Conservation (phyloP, 257 asterid genomes). For the Nicotiana benthamiana region DNA sequence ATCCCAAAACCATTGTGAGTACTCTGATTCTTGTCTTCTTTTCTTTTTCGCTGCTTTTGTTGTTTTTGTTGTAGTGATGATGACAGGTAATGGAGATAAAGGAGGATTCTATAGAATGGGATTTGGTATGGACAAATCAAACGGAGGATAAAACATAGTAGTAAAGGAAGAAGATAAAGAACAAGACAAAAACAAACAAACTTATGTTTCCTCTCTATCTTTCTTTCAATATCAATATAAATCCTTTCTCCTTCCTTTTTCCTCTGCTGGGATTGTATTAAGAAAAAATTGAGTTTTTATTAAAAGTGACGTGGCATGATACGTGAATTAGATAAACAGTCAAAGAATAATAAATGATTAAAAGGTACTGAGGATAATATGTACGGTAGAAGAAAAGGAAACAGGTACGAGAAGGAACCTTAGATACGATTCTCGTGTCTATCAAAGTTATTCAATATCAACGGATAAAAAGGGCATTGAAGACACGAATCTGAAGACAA, state of each 20-base stretch:
- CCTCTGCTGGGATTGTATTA: background rate
- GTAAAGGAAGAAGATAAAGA: background rate
- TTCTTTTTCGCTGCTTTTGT: background rate
- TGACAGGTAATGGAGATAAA: background rate
- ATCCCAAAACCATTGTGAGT: constrained; percentile 69
- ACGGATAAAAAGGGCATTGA: too few relatives aligned
- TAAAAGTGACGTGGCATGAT: too few relatives aligned
- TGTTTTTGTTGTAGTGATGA: constrained; percentile 7
- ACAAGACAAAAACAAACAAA: constrained; percentile 4
- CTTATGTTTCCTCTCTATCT: background rate
- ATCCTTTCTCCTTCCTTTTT: background rate
- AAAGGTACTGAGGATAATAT: too few relatives aligned
- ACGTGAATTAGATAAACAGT: too few relatives aligned
- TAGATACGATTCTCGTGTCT: too few relatives aligned
- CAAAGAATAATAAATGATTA: too few relatives aligned
- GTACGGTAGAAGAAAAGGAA: too few relatives aligned
- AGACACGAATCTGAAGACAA: too few relatives aligned
- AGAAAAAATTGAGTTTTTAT: too few relatives aligned
- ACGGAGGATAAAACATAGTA: constrained; percentile 3
- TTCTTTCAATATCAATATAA: background rate
- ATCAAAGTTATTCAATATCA: too few relatives aligned
- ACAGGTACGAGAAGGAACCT: too few relatives aligned
- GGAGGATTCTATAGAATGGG: background rate
- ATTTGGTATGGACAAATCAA: constrained; percentile 4
- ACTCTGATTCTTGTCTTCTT: background rate